Conservation (phyloP, 2,329 filamentous ascomycete species). For the Chrysosphaeria jannelii region DNA sequence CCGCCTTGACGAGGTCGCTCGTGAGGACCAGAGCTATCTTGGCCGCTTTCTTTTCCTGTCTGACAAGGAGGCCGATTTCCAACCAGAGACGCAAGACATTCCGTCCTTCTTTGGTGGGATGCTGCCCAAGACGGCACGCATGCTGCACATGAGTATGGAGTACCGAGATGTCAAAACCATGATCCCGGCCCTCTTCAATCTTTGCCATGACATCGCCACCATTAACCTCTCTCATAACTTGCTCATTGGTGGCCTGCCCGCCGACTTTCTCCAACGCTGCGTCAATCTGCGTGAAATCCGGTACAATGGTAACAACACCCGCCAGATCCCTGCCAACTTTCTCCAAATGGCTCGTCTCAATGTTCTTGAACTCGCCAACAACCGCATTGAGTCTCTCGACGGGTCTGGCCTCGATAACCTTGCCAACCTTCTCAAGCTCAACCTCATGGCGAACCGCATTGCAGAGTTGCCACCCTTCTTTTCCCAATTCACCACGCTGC, state of each 20-base stretch:
- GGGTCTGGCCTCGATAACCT: conserved; percentile 55
- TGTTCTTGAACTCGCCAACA: conserved; percentile 84
- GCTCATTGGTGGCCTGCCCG: conserved; percentile 70
- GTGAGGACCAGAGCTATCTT: conserved; percentile 91
- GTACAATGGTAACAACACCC: conserved; percentile 79
- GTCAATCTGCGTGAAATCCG: conserved; percentile 81
- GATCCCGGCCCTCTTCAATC: conserved; percentile 76
- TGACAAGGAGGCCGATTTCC: conserved; percentile 42
- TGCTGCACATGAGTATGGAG: conserved; percentile 69
- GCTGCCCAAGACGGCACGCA: conserved; percentile 53
- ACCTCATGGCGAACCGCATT: conserved; percentile 77
- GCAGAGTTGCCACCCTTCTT: conserved; percentile 57
- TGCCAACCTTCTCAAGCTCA: conserved; percentile 55
- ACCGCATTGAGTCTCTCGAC: conserved; percentile 62
- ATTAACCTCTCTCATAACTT: conserved; percentile 82
- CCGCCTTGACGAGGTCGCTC: conserved; percentile 69
- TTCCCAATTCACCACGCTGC: conserved; percentile 43
- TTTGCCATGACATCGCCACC: conserved; percentile 74
- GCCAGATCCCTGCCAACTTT: conserved; percentile 58
- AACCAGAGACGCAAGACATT: not conserved
- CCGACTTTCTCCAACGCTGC: conserved; percentile 88
- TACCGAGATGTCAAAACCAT: conserved; percentile 82
- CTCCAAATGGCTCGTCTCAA: conserved; percentile 55
- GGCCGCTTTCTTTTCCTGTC: conserved; percentile 90
- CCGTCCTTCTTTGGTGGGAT: too few species aligned